These are phyloP conservation scores for Diaporthe vexans DNA, from an alignment of 2,329 filamentous ascomycete genomes.

Conservation along the genomic window DNA sequence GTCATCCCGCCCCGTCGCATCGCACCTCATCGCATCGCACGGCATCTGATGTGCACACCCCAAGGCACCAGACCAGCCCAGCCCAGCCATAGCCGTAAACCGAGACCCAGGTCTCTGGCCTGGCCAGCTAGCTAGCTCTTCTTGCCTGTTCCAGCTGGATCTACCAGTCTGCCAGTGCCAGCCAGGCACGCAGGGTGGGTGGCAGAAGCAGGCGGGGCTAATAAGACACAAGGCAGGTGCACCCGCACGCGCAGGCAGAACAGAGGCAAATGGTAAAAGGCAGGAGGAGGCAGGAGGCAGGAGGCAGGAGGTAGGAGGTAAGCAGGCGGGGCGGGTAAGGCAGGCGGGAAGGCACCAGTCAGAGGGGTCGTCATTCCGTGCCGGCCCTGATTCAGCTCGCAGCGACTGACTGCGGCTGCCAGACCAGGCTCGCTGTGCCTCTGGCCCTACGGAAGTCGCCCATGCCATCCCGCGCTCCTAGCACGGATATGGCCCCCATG, in stretches of 20 bases:
- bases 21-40: constrained; percentile 6
- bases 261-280: too few relatives aligned
- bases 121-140: background rate
- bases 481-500: constrained; percentile 19
- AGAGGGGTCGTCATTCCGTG: constrained; percentile 1
- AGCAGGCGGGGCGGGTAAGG: constrained; percentile 6
- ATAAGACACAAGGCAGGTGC: background rate
- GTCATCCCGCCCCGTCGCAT: background rate
- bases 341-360: constrained; percentile 16
- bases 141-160: constrained; percentile 2
- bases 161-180: background rate
- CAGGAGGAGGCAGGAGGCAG: background rate
- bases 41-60: constrained; percentile 1
- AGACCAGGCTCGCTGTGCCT: constrained; percentile 2
- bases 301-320: constrained; percentile 11
- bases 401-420: constrained; percentile 18
- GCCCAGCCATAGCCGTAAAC: background rate
- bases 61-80: constrained; percentile 27
- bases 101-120: background rate
- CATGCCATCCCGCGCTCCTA: constrained; percentile 11
- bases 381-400: constrained; percentile 11
- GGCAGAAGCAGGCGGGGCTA: constrained; percentile 14
- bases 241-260: background rate
- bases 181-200: too few relatives aligned
- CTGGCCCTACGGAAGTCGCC: constrained; percentile 1